Evolutionary conservation across 2,329 filamentous ascomycete genomes (phyloP).

Genomic region (Tolypocladium album): DNA sequence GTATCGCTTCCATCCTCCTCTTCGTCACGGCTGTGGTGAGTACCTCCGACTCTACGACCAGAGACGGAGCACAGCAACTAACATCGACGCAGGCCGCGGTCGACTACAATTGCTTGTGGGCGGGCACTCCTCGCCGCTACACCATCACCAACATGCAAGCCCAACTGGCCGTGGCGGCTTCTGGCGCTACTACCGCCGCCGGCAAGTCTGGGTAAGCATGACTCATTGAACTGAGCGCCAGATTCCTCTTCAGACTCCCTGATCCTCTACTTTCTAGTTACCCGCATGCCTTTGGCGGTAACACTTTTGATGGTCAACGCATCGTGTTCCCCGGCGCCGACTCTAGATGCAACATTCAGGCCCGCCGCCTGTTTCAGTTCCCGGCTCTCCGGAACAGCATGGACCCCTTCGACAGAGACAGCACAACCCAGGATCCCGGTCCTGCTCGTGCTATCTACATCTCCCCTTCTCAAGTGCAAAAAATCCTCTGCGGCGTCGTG

Average conservation of each 20-base stretch:
- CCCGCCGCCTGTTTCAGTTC: not conserved
- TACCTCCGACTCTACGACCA: not conserved
- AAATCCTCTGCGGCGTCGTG: not conserved
- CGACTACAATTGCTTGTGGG: not conserved
- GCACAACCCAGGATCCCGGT: not conserved
- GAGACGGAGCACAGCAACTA: not conserved
- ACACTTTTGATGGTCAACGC: not conserved
- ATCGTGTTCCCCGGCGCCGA: not conserved
- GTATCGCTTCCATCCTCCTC: not conserved
- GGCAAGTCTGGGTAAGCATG: not conserved
- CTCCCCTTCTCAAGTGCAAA: not conserved
- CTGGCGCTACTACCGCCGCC: not conserved
- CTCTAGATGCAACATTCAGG: not conserved
- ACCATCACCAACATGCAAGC: not conserved
- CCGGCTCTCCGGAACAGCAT: not conserved
- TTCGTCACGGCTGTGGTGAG: not conserved
- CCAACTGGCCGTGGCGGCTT: not conserved
- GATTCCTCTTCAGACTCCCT: not conserved
- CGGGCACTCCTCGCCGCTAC: not conserved
- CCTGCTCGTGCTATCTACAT: not conserved
- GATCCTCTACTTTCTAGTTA: not conserved
- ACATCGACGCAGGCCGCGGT: not conserved
- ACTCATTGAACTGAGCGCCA: not conserved
- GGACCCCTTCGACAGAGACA: not conserved
- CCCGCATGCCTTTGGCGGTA: not conserved